phyloP scores from a whole-genome alignment of 2,329 filamentous ascomycete species.

The Paraphaeosphaeria sporulosa region DNA sequence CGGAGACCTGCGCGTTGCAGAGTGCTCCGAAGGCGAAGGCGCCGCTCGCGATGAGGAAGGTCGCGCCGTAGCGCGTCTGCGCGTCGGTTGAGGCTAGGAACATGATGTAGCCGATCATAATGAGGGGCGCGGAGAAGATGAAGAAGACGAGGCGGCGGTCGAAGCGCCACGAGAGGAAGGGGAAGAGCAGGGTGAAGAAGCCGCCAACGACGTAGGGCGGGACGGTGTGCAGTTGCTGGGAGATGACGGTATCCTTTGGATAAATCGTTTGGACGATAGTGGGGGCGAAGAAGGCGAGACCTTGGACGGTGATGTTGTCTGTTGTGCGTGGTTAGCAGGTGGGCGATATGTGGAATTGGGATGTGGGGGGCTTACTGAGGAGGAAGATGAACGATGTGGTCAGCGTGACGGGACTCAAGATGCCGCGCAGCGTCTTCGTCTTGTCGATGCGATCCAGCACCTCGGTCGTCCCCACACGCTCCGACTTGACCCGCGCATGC shows the following conservation, averaged over 20 bases:
- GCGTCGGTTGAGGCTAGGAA: slow-evolving; percentile 65
- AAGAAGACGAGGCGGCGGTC: slow-evolving; percentile 69
- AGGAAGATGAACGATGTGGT: slow-evolving; percentile 66
- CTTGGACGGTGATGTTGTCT: slow-evolving; percentile 75
- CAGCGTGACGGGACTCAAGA: slow-evolving; percentile 69
- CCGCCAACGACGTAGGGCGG: slow-evolving; percentile 74
- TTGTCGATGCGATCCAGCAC: slow-evolving; percentile 70
- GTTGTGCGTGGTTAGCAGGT: background rate
- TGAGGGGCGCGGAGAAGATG: slow-evolving; percentile 65
- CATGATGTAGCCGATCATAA: slow-evolving; percentile 75
- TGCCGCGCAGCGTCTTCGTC: slow-evolving; percentile 67
- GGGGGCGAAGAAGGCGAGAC: slow-evolving; percentile 73
- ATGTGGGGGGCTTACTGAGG: slow-evolving; percentile 41
- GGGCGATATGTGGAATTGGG: background rate
- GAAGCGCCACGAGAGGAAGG: slow-evolving; percentile 67
- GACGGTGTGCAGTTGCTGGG: slow-evolving; percentile 74
- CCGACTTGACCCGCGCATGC: slow-evolving; percentile 71
- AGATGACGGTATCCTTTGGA: slow-evolving; percentile 62
- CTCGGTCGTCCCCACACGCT: slow-evolving; percentile 68
- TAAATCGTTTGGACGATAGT: slow-evolving; percentile 77
- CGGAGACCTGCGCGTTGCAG: slow-evolving; percentile 71
- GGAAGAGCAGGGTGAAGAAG: slow-evolving; percentile 70
- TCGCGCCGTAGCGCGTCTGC: slow-evolving; percentile 71
- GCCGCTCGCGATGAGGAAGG: slow-evolving; percentile 72
- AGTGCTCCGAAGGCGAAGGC: slow-evolving; percentile 71